Percentiles rank a stretch among this genome's conserved stretches.
These are phyloP conservation scores for Aspergillus versicolor DNA, from an alignment of 2,329 filamentous ascomycete species.

Conservation along the genomic window DNA sequence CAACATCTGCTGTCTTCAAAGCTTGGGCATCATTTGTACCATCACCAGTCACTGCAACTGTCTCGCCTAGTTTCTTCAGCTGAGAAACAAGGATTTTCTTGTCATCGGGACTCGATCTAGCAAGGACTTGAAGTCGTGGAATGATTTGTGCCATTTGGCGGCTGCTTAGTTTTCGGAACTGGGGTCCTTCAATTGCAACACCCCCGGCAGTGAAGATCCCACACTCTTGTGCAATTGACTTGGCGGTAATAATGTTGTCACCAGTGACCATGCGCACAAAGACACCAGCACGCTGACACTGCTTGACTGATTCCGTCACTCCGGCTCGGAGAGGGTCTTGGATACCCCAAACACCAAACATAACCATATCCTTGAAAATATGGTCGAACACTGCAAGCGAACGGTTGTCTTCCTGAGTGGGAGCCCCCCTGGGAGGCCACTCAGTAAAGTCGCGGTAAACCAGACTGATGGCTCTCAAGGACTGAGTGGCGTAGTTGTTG, in stretches of 20 bases:
- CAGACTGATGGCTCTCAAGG: slow-evolving; percentile 80
- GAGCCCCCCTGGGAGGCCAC: slow-evolving; percentile 73
- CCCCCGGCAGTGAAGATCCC: slow-evolving; percentile 69
- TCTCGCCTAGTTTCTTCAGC: slow-evolving; percentile 71
- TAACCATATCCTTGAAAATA: slow-evolving; percentile 66
- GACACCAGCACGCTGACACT: slow-evolving; percentile 74
- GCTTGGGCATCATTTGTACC: slow-evolving; percentile 82
- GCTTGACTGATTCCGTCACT: slow-evolving; percentile 69
- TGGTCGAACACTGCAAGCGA: slow-evolving; percentile 65
- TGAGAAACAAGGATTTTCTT: slow-evolving; percentile 71
- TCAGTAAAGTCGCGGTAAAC: slow-evolving; percentile 79
- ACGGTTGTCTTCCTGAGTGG: slow-evolving; percentile 56
- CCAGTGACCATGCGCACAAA: slow-evolving; percentile 83
- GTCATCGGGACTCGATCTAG: slow-evolving; percentile 72
- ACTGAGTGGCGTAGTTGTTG: slow-evolving; percentile 73
- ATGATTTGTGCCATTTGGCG: slow-evolving; percentile 66
- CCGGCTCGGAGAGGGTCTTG: slow-evolving; percentile 76
- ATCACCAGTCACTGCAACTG: slow-evolving; percentile 79
- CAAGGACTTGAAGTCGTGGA: slow-evolving; percentile 68
- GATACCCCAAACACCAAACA: slow-evolving; percentile 72
- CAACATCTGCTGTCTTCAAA: slow-evolving; percentile 76
- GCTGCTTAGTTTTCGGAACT: slow-evolving; percentile 70
- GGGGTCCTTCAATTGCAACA: slow-evolving; percentile 74
- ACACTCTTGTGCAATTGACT: slow-evolving; percentile 76
- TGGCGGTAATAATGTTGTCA: slow-evolving; percentile 76